Percentiles rank a stretch among this genome's conserved stretches.
Conservation (phyloP, 257 asterid species). For the Lantana camara region DNA sequence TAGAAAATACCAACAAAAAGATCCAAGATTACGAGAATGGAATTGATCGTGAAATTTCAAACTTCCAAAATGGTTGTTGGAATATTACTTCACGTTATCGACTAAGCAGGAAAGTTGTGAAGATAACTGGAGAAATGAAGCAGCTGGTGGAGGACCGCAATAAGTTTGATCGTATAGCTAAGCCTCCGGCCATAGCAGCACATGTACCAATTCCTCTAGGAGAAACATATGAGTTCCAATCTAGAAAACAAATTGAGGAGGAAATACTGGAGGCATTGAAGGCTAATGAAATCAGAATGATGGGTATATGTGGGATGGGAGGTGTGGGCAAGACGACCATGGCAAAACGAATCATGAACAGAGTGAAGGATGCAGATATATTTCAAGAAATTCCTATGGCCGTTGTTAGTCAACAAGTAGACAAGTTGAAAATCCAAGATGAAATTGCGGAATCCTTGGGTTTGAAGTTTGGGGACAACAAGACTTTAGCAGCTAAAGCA, state of each 20-base stretch:
- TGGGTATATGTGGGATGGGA: too few species aligned
- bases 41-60: neutral
- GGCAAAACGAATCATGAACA: too few species aligned
- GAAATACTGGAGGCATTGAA: too few species aligned
- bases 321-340: too few species aligned
- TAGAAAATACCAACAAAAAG: neutral
- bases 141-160: neutral
- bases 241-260: too few species aligned
- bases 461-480: neutral
- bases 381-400: too few species aligned
- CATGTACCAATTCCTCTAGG: neutral
- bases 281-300: too few species aligned
- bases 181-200: neutral
- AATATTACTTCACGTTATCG: neutral
- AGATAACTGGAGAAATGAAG: too few species aligned
- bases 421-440: slow-evolving; percentile 21
- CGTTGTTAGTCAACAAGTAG: too few species aligned
- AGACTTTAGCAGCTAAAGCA: neutral
- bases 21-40: neutral
- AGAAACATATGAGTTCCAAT: slow-evolving; percentile 3
- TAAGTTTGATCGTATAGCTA: neutral
- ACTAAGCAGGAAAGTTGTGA: too few species aligned
- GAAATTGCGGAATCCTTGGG: slow-evolving; percentile 13
- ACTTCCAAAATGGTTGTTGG: neutral
- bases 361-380: too few species aligned